Evolutionary conservation across 768 basidiomycete genomes (phyloP).

Genomic region (Paxillus rubicundulus): DNA sequence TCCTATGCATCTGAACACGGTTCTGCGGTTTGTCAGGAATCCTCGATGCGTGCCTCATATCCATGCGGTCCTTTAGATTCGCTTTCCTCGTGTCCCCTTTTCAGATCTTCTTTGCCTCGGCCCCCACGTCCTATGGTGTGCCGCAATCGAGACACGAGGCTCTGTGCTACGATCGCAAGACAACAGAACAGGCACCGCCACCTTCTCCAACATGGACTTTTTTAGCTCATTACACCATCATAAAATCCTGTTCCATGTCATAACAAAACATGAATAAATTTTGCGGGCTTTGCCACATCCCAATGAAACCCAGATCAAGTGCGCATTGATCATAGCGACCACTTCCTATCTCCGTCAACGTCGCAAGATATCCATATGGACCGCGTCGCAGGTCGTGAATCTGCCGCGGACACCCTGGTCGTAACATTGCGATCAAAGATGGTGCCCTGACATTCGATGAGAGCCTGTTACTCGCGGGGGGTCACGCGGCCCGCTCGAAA

Average conservation of each 20-base stretch:
- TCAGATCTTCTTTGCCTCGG: conserved; percentile 26
- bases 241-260: conserved; percentile 4
- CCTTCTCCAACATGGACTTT: neutral
- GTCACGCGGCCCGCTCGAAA: conserved; percentile 16
- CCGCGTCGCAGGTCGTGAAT: conserved; percentile 27
- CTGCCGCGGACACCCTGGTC: conserved; percentile 30
- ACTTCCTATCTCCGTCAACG: conserved; percentile 29
- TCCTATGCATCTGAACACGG: conserved; percentile 8
- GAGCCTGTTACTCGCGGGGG: conserved; percentile 2
- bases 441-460: conserved; percentile 21
- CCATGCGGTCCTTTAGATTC: conserved; percentile 32
- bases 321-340: conserved; percentile 21
- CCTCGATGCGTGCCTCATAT: conserved; percentile 18
- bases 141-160: neutral
- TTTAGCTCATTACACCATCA: conserved; percentile 1
- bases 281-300: conserved; percentile 14
- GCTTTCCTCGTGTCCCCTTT: conserved; percentile 12
- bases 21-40: conserved; percentile 6
- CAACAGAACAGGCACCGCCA: neutral
- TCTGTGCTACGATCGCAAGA: neutral
- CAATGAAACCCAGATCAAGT: conserved; percentile 24
- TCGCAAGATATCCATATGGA: conserved; percentile 33
- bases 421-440: conserved; percentile 15
- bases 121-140: conserved; percentile 17
- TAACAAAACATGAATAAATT: conserved; percentile 18